These are phyloP conservation scores for Cladosporium sp. DNA, from an alignment of 2,329 filamentous ascomycete species.

Conservation along the genomic window DNA sequence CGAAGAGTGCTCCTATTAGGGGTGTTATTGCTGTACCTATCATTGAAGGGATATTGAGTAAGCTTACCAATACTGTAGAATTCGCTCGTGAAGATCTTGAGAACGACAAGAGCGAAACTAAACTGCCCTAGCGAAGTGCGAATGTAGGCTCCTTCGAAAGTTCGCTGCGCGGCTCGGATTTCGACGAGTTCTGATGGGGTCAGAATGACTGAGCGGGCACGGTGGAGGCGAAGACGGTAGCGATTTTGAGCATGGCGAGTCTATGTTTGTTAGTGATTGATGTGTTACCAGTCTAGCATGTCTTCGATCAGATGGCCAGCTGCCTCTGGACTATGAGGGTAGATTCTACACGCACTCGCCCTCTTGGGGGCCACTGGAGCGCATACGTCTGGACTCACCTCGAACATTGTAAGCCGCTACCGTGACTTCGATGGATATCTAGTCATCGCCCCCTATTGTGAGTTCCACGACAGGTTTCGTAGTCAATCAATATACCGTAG, in stretches of 20 bases:
- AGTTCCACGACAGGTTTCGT: too few relatives aligned
- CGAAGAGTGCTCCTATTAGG: constrained; percentile 65
- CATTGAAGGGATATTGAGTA: neutral
- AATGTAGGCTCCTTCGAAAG: constrained; percentile 95
- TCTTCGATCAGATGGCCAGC: too few relatives aligned
- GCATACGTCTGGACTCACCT: neutral
- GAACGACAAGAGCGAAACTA: constrained; percentile 87
- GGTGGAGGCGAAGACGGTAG: constrained; percentile 76
- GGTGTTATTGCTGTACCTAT: neutral
- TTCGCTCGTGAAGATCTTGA: constrained; percentile 94
- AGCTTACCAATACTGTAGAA: constrained; percentile 81
- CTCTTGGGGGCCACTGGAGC: too few relatives aligned
- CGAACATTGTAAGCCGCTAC: constrained; percentile 5
- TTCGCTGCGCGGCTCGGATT: constrained; percentile 89
- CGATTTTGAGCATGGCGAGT: constrained; percentile 63
- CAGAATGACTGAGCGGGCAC: constrained; percentile 76
- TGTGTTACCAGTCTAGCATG: too few relatives aligned
- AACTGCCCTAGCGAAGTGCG: constrained; percentile 93
- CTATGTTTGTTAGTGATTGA: constrained; percentile 24
- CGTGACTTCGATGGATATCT: too few relatives aligned
- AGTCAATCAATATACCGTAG: too few relatives aligned
- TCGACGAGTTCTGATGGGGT: constrained; percentile 86
- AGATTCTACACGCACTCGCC: too few relatives aligned
- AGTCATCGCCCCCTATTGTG: too few relatives aligned
- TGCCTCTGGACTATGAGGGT: too few relatives aligned